These are phyloP conservation scores for Globisporangium uncinulatum DNA, from an alignment of 352 stramenopile species.

Conservation along the genomic window DNA sequence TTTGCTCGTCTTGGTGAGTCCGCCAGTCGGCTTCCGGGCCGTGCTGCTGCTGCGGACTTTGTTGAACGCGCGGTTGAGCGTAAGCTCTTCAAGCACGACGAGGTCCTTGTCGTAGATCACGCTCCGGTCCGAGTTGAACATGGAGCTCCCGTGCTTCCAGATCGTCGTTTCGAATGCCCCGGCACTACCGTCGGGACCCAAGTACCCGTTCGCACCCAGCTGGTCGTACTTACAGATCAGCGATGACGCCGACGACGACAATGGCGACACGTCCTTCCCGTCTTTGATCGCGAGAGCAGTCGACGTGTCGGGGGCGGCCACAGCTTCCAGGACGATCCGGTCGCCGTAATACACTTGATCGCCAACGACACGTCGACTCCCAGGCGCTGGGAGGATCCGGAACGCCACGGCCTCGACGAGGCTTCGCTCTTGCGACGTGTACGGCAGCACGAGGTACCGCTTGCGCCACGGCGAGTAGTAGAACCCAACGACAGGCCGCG, in stretches of 20 bases:
- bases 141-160: constrained; percentile 75
- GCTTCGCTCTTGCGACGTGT: constrained; percentile 60
- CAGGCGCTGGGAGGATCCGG: constrained; percentile 52
- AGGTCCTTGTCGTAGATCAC: constrained; percentile 72
- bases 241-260: constrained; percentile 8
- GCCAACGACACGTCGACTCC: constrained; percentile 46
- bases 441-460: constrained; percentile 75
- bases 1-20: constrained; percentile 2
- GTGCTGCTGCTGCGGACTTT: constrained; percentile 44
- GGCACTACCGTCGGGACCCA: constrained; percentile 70
- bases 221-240: constrained; percentile 77
- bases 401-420: constrained; percentile 72
- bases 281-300: constrained; percentile 1
- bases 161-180: constrained; percentile 78
- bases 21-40: constrained; percentile 13
- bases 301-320: constrained; percentile 9
- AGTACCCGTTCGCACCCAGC: constrained; percentile 68
- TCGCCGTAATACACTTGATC: constrained; percentile 79
- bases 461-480: constrained; percentile 82
- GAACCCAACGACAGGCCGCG: constrained; percentile 61
- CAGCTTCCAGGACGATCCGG: constrained; percentile 59
- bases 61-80: constrained; percentile 72
- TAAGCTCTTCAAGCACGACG: constrained; percentile 77
- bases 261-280: constrained; percentile 9
- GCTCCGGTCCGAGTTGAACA: constrained; percentile 80